phyloP scores from a whole-genome alignment of 2,329 filamentous ascomycete genomes.

The Fusarium keratoplasticum region DNA sequence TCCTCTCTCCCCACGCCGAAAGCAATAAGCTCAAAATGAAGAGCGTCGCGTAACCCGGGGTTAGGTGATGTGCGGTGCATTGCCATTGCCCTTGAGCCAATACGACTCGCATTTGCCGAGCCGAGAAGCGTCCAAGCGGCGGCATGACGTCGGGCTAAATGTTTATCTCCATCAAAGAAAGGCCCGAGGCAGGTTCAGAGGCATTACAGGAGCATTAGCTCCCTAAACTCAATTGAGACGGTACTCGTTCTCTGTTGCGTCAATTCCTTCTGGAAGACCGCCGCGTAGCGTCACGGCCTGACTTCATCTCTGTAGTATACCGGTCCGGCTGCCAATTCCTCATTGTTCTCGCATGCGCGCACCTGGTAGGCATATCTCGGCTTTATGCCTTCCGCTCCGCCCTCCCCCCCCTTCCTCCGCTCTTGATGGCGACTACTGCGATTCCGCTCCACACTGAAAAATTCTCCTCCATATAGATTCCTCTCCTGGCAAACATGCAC shows the following conservation, averaged over 20 bases:
- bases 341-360: background rate
- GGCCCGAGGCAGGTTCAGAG: background rate
- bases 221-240: background rate
- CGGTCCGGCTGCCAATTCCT: background rate
- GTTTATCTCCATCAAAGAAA: background rate
- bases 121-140: background rate
- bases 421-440: background rate
- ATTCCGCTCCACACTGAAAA: slow-evolving; percentile 13
- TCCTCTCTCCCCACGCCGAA: background rate
- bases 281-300: background rate
- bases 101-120: background rate
- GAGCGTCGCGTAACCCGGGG: background rate
- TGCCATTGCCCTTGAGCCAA: background rate
- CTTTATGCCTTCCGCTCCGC: background rate
- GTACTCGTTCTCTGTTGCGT: background rate
- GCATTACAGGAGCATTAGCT: background rate
- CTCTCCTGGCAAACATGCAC: background rate
- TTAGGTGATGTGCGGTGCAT: background rate
- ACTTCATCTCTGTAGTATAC: background rate
- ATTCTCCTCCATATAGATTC: slow-evolving; percentile 28
- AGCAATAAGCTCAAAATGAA: background rate
- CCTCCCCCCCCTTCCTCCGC: background rate
- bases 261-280: background rate
- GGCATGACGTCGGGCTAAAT: background rate
- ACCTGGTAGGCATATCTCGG: background rate